Conservation (phyloP, 345 rosid species). For the Toxicodendron radicans region DNA sequence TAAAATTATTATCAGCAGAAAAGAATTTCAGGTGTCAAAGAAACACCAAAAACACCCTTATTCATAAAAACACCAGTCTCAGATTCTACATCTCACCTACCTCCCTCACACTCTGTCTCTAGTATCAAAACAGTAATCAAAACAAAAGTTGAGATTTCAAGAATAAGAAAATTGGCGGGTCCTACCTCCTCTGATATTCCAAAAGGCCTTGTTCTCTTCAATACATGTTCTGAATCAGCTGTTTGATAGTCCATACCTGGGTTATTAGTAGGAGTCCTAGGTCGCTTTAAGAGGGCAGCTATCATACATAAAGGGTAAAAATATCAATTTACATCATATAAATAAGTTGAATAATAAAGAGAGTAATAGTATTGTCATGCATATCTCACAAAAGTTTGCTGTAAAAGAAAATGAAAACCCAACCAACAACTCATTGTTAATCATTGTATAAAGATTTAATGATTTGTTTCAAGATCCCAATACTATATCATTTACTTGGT, state of each 20-base stretch:
- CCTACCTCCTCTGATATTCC: constrained; percentile 77
- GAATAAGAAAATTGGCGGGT: neutral
- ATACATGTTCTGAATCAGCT: constrained; percentile 72
- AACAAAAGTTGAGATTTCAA: neutral
- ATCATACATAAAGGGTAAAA: constrained; percentile 16
- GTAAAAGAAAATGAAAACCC: neutral
- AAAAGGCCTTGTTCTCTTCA: constrained; percentile 72
- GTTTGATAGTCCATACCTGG: constrained; percentile 69
- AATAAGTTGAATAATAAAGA: constrained; percentile 3
- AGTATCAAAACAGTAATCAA: neutral
- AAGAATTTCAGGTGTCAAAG: neutral
- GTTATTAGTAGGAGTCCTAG: constrained; percentile 61
- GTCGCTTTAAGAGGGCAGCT: constrained; percentile 68
- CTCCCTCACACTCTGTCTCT: neutral
- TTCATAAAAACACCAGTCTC: neutral
- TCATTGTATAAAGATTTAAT: neutral
- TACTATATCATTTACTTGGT: neutral
- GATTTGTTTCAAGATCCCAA: neutral
- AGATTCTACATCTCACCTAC: neutral
- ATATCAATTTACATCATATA: neutral
- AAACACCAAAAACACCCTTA: neutral
- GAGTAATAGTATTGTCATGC: neutral
- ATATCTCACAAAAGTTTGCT: neutral
- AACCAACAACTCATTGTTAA: neutral
- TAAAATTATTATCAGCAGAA: neutral